Percentiles rank a stretch among this genome's conserved stretches.
Conservation (phyloP, 73 alveolate genomes). For the Paramecium octaurelia region DNA sequence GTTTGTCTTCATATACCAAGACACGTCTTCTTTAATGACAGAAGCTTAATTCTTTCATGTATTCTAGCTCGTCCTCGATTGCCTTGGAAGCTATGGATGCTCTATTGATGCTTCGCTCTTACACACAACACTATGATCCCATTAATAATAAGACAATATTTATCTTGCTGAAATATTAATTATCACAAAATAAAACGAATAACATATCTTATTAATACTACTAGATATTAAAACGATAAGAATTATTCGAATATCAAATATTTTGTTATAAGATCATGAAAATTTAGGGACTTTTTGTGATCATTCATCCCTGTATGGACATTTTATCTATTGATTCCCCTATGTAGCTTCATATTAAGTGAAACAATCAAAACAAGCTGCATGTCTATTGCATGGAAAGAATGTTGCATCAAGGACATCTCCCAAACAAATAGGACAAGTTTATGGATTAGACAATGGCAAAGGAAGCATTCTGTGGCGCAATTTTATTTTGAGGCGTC, state of each 20-base stretch:
- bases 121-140: conserved; percentile 11
- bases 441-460: background rate
- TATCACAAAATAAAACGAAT: background rate
- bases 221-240: background rate
- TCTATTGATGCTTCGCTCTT: background rate
- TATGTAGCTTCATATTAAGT: background rate
- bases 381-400: background rate
- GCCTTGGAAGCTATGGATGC: background rate
- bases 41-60: background rate
- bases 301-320: conserved; percentile 5
- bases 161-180: background rate
- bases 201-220: background rate
- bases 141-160: background rate
- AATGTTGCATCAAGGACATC: background rate
- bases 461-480: background rate
- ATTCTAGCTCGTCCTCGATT: background rate
- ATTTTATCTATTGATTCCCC: background rate
- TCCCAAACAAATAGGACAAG: background rate
- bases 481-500: background rate
- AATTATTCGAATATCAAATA: background rate
- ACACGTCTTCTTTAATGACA: background rate
- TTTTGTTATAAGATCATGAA: background rate
- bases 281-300: background rate
- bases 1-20: conserved; percentile 1
- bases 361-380: background rate